Evolutionary conservation across 352 stramenopile genomes (phyloP).

Genomic region (Pythium aphanidermatum): DNA sequence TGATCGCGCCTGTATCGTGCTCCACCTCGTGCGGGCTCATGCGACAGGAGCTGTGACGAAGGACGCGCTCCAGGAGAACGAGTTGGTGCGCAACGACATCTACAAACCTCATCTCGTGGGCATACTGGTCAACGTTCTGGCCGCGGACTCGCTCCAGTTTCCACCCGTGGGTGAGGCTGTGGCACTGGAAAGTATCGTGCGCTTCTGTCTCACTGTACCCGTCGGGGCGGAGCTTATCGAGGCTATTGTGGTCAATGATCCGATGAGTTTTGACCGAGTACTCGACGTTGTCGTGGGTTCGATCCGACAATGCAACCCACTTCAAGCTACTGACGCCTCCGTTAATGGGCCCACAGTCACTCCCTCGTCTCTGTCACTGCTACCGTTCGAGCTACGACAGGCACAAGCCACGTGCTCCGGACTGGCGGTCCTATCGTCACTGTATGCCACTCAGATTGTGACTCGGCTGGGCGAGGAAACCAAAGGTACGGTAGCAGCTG

Average conservation of each 20-base stretch:
- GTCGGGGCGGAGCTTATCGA: slow-evolving; percentile 35
- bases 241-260: slow-evolving; percentile 46
- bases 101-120: slow-evolving; percentile 49
- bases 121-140: slow-evolving; percentile 39
- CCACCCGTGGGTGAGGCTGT: background rate
- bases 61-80: slow-evolving; percentile 18
- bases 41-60: background rate
- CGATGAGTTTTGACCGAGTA: slow-evolving; percentile 28
- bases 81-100: slow-evolving; percentile 49
- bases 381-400: slow-evolving; percentile 15
- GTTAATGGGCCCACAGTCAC: background rate
- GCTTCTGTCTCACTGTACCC: slow-evolving; percentile 26
- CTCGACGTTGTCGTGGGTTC: slow-evolving; percentile 29
- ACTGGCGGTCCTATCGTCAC: slow-evolving; percentile 30
- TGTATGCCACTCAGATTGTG: slow-evolving; percentile 27
- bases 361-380: slow-evolving; percentile 2
- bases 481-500: background rate
- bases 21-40: slow-evolving; percentile 23
- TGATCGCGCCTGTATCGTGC: slow-evolving; percentile 30
- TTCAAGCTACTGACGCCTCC: slow-evolving; percentile 1
- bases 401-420: slow-evolving; percentile 19
- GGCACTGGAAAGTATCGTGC: slow-evolving; percentile 5
- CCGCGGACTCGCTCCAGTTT: slow-evolving; percentile 1
- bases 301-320: slow-evolving; percentile 15
- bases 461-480: slow-evolving; percentile 1